Evolutionary conservation across 441 rosid species (phyloP).

Genomic region (Pelargonium fulgidum): DNA sequence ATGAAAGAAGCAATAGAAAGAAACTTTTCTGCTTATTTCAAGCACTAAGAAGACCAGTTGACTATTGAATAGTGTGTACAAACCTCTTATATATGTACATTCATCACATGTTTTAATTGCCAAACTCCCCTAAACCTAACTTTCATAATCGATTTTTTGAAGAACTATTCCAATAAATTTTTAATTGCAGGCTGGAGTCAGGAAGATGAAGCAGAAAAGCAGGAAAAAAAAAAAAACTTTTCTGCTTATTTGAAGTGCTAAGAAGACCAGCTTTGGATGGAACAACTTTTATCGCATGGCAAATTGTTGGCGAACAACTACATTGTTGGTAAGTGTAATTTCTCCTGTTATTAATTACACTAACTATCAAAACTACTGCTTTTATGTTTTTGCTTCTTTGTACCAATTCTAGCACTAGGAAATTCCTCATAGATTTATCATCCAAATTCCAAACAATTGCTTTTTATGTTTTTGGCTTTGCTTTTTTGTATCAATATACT

Average conservation of each 20-base stretch:
- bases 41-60: too few relatives aligned
- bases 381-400: background rate
- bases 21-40: too few relatives aligned
- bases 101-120: too few relatives aligned
- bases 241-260: background rate
- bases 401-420: background rate
- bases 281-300: background rate
- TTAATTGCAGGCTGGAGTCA: slow-evolving; percentile 5
- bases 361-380: background rate
- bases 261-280: background rate
- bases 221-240: background rate
- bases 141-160: background rate
- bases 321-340: background rate
- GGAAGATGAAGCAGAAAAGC: background rate
- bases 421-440: too few relatives aligned
- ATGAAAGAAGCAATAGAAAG: too few relatives aligned
- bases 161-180: background rate
- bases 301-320: background rate
- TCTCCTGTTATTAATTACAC: background rate
- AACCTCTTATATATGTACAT: too few relatives aligned
- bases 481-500: background rate
- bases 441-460: background rate
- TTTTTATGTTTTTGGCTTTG: background rate
- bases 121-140: too few relatives aligned
- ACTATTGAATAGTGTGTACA: too few relatives aligned